phyloP scores from a whole-genome alignment of 140 eudicot species.

The Senecio squalidus region DNA sequence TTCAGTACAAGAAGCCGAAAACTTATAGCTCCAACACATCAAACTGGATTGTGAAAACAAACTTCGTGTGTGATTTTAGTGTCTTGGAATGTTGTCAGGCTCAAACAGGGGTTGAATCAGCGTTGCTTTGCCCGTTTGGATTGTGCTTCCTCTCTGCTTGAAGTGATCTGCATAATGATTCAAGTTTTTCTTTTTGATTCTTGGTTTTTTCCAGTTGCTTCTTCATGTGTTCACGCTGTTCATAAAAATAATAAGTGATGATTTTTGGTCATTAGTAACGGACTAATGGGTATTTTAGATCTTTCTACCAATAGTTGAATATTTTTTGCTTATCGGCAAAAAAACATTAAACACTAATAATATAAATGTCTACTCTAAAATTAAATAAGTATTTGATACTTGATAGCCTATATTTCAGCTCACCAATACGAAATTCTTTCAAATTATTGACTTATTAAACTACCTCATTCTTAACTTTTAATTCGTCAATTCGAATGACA shows the following conservation, averaged over 20 bases:
- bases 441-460: neutral
- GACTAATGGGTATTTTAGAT: too few relatives aligned
- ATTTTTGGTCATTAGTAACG: neutral
- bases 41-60: constrained; percentile 9
- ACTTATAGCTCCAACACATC: neutral
- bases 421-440: neutral
- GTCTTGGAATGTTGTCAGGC: neutral
- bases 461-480: neutral
- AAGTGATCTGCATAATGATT: constrained; percentile 79
- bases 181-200: constrained; percentile 87
- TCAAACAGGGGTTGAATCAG: constrained; percentile 36
- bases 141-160: constrained; percentile 87
- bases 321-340: too few relatives aligned
- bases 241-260: constrained; percentile 9
- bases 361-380: too few relatives aligned
- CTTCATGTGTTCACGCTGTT: constrained; percentile 84
- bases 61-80: neutral
- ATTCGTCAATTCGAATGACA: neutral
- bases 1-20: constrained; percentile 9
- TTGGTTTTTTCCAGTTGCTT: constrained; percentile 80
- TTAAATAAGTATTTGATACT: neutral
- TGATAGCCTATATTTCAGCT: neutral
- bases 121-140: constrained; percentile 29
- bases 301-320: too few relatives aligned
- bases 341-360: too few relatives aligned